Conservation (phyloP, 2,329 filamentous ascomycete genomes). For the Penicillium rolfsii region DNA sequence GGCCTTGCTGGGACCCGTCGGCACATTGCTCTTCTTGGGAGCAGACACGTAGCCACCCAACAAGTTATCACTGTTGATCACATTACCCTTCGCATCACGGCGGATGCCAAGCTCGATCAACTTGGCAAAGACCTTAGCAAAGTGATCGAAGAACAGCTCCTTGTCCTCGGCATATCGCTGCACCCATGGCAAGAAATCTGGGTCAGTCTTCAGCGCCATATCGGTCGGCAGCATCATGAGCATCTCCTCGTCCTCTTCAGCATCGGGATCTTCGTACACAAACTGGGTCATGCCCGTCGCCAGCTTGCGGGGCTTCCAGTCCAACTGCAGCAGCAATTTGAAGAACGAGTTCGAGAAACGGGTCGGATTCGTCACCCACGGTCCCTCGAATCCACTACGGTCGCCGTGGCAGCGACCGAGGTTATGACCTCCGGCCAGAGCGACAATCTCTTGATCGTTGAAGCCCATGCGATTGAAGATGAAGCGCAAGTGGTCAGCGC, state of each 20-base stretch:
- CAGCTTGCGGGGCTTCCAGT: slow-evolving; percentile 60
- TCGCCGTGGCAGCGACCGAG: slow-evolving; percentile 60
- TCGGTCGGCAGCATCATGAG: slow-evolving; percentile 71
- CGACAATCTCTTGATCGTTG: slow-evolving; percentile 63
- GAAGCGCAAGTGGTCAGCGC: slow-evolving; percentile 57
- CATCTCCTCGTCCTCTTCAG: slow-evolving; percentile 53
- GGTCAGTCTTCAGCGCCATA: slow-evolving; percentile 60
- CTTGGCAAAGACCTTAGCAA: slow-evolving; percentile 62
- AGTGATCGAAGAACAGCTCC: slow-evolving; percentile 64
- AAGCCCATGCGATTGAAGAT: slow-evolving; percentile 66
- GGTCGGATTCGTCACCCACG: slow-evolving; percentile 64
- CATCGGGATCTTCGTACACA: slow-evolving; percentile 61
- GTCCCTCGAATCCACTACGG: slow-evolving; percentile 60
- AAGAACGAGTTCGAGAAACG: slow-evolving; percentile 63
- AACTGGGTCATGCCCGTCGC: slow-evolving; percentile 60
- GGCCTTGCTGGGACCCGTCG: slow-evolving; percentile 32
- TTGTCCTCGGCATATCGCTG: slow-evolving; percentile 63
- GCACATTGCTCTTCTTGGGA: slow-evolving; percentile 57
- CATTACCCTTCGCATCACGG: slow-evolving; percentile 56
- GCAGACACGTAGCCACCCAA: slow-evolving; percentile 61
- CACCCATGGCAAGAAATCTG: slow-evolving; percentile 59
- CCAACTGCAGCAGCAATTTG: slow-evolving; percentile 54
- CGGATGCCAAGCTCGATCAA: slow-evolving; percentile 63
- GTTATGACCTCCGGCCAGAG: slow-evolving; percentile 60
- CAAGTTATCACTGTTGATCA: slow-evolving; percentile 61